phyloP scores from a whole-genome alignment of 2,329 filamentous ascomycete species.

The Paecilomyces formosus region DNA sequence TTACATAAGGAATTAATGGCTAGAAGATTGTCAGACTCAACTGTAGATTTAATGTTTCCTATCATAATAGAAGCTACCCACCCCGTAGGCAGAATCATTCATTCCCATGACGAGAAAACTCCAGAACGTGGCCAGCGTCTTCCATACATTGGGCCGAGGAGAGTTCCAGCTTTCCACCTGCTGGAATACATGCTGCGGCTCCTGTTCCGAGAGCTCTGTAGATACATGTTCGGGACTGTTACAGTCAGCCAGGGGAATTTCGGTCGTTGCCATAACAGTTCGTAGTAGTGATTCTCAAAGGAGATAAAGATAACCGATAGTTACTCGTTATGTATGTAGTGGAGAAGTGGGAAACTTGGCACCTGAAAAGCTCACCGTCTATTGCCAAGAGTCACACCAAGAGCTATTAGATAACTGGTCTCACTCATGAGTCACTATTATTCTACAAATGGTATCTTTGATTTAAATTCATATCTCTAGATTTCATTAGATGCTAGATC shows the following conservation, averaged over 20 bases:
- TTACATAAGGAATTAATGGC: neutral
- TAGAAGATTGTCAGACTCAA: neutral
- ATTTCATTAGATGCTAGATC: neutral
- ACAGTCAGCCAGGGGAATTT: neutral
- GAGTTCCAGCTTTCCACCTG: constrained; percentile 9
- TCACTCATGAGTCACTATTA: neutral
- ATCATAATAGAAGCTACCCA: neutral
- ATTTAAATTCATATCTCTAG: neutral
- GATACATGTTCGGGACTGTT: neutral
- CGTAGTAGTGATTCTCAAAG: neutral
- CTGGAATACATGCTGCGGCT: neutral
- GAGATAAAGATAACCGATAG: neutral
- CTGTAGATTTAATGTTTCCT: neutral
- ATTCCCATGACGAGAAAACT: constrained; percentile 13
- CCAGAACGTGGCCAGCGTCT: constrained; percentile 1
- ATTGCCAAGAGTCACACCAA: neutral
- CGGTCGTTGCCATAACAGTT: neutral
- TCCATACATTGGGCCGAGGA: constrained; percentile 4
- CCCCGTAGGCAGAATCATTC: constrained; percentile 13
- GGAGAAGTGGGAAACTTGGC: neutral
- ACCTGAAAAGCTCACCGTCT: neutral
- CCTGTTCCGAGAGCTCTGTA: neutral
- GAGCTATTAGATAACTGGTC: neutral
- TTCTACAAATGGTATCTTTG: neutral
- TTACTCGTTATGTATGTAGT: no score